Evolutionary conservation across 768 basidiomycete species (phyloP).

Genomic region (Russula ochroleuca): DNA sequence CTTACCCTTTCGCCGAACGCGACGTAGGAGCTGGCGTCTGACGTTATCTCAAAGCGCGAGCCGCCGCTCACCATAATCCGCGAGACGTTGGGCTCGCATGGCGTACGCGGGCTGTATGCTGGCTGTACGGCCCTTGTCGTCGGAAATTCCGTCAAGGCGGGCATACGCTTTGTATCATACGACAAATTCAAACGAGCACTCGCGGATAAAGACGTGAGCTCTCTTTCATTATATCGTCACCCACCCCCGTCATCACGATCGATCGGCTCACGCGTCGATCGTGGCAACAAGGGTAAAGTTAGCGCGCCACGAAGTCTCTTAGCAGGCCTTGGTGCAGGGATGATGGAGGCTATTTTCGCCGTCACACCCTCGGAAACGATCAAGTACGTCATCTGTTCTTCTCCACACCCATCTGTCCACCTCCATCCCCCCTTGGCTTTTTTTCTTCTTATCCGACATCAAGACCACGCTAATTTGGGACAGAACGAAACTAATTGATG

Average conservation of each 20-base stretch:
- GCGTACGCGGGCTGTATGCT: constrained; percentile 84
- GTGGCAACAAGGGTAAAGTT: constrained; percentile 70
- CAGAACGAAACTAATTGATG: constrained; percentile 97
- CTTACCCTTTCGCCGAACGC: background rate
- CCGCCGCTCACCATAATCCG: constrained; percentile 69
- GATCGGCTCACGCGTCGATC: constrained; percentile 7
- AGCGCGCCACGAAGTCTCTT: constrained; percentile 74
- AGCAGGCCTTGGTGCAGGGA: constrained; percentile 84
- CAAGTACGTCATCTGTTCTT: constrained; percentile 56
- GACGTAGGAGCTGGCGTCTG: background rate
- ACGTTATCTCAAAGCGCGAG: constrained; percentile 53
- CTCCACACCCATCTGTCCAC: background rate
- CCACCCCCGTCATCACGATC: background rate
- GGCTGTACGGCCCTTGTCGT: constrained; percentile 86
- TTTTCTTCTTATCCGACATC: background rate
- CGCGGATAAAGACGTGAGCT: constrained; percentile 71
- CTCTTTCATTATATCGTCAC: background rate
- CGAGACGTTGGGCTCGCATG: constrained; percentile 69
- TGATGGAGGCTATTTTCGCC: constrained; percentile 88
- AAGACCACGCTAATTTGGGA: background rate
- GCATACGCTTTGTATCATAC: constrained; percentile 92
- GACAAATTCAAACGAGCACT: constrained; percentile 84
- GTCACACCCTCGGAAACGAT: constrained; percentile 98
- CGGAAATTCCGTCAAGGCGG: constrained; percentile 92
- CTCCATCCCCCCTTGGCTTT: background rate